Conservation (phyloP, 768 basidiomycete genomes). For the Naganishia kalamii region DNA sequence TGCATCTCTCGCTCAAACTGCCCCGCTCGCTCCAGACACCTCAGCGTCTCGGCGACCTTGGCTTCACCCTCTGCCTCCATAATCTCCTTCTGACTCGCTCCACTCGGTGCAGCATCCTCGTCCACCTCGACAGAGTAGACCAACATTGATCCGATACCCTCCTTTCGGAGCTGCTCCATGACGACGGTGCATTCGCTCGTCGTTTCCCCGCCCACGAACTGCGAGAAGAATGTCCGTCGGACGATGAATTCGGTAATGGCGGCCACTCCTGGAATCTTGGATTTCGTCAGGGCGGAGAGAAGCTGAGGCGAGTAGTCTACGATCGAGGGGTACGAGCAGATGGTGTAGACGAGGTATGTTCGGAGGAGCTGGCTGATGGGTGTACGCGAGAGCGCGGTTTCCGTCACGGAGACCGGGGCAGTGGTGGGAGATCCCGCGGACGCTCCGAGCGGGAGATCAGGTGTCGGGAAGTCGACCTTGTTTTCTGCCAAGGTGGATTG, state of each 20-base stretch:
- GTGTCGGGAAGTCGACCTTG: neutral
- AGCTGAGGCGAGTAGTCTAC: constrained; percentile 69
- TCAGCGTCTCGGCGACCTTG: constrained; percentile 68
- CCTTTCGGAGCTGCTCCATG: constrained; percentile 57
- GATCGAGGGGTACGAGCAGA: constrained; percentile 68
- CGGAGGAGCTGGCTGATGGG: constrained; percentile 55
- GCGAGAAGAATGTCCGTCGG: constrained; percentile 74
- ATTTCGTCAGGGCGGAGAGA: constrained; percentile 56
- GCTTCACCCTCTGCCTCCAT: constrained; percentile 46
- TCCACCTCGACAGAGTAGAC: constrained; percentile 83
- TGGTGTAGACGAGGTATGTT: constrained; percentile 72
- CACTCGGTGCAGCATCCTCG: constrained; percentile 55
- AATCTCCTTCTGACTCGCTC: constrained; percentile 41
- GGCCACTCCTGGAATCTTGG: constrained; percentile 54
- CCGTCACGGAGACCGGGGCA: neutral
- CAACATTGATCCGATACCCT: constrained; percentile 69
- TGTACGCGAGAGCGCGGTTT: constrained; percentile 17
- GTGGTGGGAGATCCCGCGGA: neutral
- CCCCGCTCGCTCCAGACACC: constrained; percentile 69
- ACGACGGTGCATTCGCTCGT: constrained; percentile 63
- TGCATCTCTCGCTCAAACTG: constrained; percentile 62
- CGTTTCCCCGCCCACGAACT: constrained; percentile 87
- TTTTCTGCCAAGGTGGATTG: neutral
- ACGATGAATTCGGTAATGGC: constrained; percentile 64
- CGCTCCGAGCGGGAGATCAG: neutral